Conservation (phyloP, 2,329 filamentous ascomycete genomes). For the Blumeriella jaapii region DNA sequence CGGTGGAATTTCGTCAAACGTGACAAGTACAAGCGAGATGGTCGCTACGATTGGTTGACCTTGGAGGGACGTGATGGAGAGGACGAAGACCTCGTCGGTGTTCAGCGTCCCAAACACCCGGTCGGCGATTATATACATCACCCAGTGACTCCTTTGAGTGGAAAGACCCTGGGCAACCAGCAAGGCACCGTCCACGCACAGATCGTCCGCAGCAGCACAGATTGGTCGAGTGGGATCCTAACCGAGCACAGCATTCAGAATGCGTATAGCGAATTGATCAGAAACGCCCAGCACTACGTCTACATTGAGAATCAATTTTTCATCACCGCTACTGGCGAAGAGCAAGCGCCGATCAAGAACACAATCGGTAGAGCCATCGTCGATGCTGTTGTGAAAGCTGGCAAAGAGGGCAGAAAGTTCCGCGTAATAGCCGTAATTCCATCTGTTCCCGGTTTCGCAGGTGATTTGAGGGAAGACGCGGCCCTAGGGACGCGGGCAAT, state of each 20-base stretch:
- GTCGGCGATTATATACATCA: conserved; percentile 81
- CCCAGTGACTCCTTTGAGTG: conserved; percentile 56
- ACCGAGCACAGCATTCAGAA: conserved; percentile 79
- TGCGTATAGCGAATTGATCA: conserved; percentile 74
- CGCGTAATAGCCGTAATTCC: conserved; percentile 84
- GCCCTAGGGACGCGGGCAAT: conserved; percentile 83
- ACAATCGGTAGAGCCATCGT: conserved; percentile 82
- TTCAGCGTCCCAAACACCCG: conserved; percentile 80
- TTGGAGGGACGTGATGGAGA: conserved; percentile 65
- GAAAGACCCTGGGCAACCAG: conserved; percentile 47
- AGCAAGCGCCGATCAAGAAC: conserved; percentile 79
- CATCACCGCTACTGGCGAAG: conserved; percentile 81
- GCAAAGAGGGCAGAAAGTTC: conserved; percentile 78
- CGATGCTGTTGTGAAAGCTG: conserved; percentile 73
- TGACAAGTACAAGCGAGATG: conserved; percentile 92
- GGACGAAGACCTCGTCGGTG: conserved; percentile 75
- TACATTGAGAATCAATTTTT: conserved; percentile 99
- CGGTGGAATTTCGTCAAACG: conserved; percentile 96
- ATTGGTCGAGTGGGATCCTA: conserved; percentile 89
- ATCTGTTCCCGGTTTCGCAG: conserved; percentile 85
- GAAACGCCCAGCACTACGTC: conserved; percentile 79
- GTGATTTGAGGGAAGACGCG: conserved; percentile 72
- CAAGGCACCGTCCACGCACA: conserved; percentile 73
- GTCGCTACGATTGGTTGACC: conserved; percentile 73
- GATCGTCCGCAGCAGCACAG: conserved; percentile 76